phyloP scores from a whole-genome alignment of 495 filamentous ascomycete species.

The Tuber melanosporum region DNA sequence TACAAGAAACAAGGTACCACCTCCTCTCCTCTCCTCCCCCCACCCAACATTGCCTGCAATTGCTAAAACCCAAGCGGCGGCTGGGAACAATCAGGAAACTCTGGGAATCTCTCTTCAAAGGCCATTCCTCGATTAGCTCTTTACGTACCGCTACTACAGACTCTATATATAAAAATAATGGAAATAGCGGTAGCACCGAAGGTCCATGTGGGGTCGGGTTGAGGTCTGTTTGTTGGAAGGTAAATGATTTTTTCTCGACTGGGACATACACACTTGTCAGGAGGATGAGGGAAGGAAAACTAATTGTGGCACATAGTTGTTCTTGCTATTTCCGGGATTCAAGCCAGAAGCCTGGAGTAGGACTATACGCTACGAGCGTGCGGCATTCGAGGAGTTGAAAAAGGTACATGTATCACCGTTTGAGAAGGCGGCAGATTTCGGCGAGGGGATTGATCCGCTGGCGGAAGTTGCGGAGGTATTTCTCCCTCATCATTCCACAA shows the following conservation, averaged over 20 bases:
- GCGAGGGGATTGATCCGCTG: constrained; percentile 71
- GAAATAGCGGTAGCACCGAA: constrained; percentile 46
- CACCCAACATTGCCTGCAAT: background rate
- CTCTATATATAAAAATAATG: background rate
- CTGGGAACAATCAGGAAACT: constrained; percentile 18
- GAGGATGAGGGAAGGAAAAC: constrained; percentile 13
- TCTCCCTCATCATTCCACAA: background rate
- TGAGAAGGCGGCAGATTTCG: constrained; percentile 71
- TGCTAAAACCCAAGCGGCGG: background rate
- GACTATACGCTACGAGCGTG: constrained; percentile 60
- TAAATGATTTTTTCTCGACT: constrained; percentile 33
- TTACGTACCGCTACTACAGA: constrained; percentile 56
- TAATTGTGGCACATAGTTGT: constrained; percentile 50
- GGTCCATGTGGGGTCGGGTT: constrained; percentile 65
- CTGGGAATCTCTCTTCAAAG: constrained; percentile 33
- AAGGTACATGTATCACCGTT: constrained; percentile 45
- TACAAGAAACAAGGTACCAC: constrained; percentile 24
- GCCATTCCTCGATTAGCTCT: constrained; percentile 41
- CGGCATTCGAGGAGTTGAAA: constrained; percentile 56
- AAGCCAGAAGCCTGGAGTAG: constrained; percentile 62
- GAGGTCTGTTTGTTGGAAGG: constrained; percentile 93
- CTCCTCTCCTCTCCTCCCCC: background rate
- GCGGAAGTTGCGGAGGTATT: constrained; percentile 75
- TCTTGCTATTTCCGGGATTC: constrained; percentile 69
- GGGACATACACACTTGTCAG: background rate